Evolutionary conservation across 2,329 filamentous ascomycete genomes (phyloP).

Genomic region (Xylariomycetidae sp.): DNA sequence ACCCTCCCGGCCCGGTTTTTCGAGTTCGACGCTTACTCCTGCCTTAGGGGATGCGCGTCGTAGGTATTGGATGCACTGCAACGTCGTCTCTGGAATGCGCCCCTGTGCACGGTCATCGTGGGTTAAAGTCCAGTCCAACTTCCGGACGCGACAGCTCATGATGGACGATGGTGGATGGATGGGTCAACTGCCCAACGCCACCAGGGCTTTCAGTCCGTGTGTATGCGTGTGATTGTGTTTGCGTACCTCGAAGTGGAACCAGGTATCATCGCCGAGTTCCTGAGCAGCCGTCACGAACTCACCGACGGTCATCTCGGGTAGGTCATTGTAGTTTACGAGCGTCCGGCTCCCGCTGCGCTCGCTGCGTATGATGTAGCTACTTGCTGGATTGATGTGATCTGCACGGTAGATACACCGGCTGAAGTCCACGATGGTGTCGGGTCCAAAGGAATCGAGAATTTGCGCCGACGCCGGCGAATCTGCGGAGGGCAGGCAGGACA

Average conservation of each 20-base stretch:
- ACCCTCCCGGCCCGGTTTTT: slow-evolving; percentile 61
- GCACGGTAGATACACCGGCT: slow-evolving; percentile 56
- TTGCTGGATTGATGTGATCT: slow-evolving; percentile 52
- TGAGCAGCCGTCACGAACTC: slow-evolving; percentile 52
- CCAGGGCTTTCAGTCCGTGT: too few species aligned
- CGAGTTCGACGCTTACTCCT: slow-evolving; percentile 64
- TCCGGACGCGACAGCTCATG: too few species aligned
- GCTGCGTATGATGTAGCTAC: slow-evolving; percentile 66
- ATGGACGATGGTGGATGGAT: too few species aligned
- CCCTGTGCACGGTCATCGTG: slow-evolving; percentile 53
- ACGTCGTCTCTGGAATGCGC: slow-evolving; percentile 56
- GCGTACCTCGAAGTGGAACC: slow-evolving; percentile 70
- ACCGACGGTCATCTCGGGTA: slow-evolving; percentile 60
- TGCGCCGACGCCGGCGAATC: slow-evolving; percentile 45
- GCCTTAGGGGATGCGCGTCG: slow-evolving; percentile 39
- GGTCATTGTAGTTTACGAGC: slow-evolving; percentile 64
- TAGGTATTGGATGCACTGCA: slow-evolving; percentile 55
- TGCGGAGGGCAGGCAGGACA: slow-evolving; percentile 50
- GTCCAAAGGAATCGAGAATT: slow-evolving; percentile 51
- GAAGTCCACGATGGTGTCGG: slow-evolving; percentile 39
- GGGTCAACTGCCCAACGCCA: too few species aligned
- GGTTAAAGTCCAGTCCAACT: too few species aligned
- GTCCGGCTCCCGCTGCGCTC: slow-evolving; percentile 57
- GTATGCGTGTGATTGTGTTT: slow-evolving; percentile 10
- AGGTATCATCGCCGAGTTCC: slow-evolving; percentile 35